These are phyloP conservation scores for Gamsiella multidivaricata DNA, from an alignment of 192 early-diverging fungal species.

Conservation along the genomic window DNA sequence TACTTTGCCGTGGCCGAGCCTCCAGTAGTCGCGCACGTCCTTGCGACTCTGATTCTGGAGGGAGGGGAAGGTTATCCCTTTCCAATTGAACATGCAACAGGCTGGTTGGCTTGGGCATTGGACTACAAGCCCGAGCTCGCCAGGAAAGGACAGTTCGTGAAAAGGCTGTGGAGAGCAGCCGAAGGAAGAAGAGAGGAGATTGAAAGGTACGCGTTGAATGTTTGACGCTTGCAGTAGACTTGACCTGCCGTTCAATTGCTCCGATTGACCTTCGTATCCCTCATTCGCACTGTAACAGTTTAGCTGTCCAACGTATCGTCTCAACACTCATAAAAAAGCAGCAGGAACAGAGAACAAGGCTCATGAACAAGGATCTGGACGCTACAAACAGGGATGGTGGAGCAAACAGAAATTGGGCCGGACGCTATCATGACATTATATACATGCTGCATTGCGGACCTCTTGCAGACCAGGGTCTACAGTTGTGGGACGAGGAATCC, in stretches of 20 bases:
- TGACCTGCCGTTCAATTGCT: no score
- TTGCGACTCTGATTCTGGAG: constrained; percentile 21
- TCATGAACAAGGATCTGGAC: neutral
- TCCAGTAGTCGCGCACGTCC: constrained; percentile 7
- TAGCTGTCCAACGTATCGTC: no score
- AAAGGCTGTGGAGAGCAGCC: constrained; percentile 31
- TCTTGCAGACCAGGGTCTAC: constrained; percentile 5
- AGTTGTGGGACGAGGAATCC: constrained; percentile 32
- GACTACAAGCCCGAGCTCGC: constrained; percentile 39
- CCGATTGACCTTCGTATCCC: no score
- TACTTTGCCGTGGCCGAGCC: constrained; percentile 28
- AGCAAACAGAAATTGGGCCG: neutral
- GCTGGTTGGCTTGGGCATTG: constrained; percentile 33
- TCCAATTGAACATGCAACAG: neutral
- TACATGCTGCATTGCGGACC: constrained; percentile 50
- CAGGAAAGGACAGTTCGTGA: constrained; percentile 29
- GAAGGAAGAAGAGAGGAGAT: constrained; percentile 22
- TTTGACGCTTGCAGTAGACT: no score
- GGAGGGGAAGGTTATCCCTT: constrained; percentile 19
- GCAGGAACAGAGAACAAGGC: no score
- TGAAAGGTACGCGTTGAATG: constrained; percentile 38
- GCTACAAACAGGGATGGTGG: neutral
- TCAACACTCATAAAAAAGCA: no score
- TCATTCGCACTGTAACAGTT: no score
- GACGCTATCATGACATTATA: constrained; percentile 11